These are phyloP conservation scores for Ganoderma resinaceum DNA, from an alignment of 1,284 basidiomycete species.

Conservation along the genomic window DNA sequence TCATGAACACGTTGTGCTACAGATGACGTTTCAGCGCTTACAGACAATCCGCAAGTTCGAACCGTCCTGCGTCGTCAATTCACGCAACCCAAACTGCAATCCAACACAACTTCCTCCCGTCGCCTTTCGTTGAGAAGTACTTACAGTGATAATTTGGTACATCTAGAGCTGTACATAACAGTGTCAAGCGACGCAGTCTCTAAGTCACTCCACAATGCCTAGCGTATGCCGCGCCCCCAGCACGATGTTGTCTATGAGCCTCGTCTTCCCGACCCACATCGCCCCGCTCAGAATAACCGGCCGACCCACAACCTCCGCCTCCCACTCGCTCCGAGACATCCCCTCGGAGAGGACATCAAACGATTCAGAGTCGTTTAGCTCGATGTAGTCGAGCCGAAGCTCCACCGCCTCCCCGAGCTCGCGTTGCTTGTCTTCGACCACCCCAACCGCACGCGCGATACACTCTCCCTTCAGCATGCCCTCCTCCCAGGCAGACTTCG, in stretches of 20 bases:
- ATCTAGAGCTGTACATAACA: too few relatives aligned
- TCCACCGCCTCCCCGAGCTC: constrained; percentile 50
- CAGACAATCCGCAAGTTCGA: not conserved
- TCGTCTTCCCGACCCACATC: constrained; percentile 85
- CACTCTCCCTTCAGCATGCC: constrained; percentile 61
- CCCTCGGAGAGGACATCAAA: constrained; percentile 66
- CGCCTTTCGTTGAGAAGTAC: too few relatives aligned
- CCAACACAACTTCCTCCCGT: too few relatives aligned
- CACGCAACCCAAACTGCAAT: too few relatives aligned
- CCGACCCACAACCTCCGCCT: constrained; percentile 34
- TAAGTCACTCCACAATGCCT: constrained; percentile 34
- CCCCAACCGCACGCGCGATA: constrained; percentile 51
- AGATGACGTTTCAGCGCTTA: not conserved
- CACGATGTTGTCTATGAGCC: constrained; percentile 94
- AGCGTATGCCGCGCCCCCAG: constrained; percentile 58
- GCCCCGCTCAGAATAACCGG: constrained; percentile 89
- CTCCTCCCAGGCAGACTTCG: constrained; percentile 58
- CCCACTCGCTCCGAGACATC: constrained; percentile 37
- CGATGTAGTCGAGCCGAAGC: constrained; percentile 84
- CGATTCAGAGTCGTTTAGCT: constrained; percentile 84
- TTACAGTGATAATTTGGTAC: too few relatives aligned
- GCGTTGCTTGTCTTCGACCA: constrained; percentile 44
- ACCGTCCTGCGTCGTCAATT: not conserved
- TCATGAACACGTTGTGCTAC: too few relatives aligned
- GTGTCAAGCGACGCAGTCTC: not conserved